These are phyloP conservation scores for Dothideomycetidae sp. DNA, from an alignment of 2,329 filamentous ascomycete species.

Conservation along the genomic window DNA sequence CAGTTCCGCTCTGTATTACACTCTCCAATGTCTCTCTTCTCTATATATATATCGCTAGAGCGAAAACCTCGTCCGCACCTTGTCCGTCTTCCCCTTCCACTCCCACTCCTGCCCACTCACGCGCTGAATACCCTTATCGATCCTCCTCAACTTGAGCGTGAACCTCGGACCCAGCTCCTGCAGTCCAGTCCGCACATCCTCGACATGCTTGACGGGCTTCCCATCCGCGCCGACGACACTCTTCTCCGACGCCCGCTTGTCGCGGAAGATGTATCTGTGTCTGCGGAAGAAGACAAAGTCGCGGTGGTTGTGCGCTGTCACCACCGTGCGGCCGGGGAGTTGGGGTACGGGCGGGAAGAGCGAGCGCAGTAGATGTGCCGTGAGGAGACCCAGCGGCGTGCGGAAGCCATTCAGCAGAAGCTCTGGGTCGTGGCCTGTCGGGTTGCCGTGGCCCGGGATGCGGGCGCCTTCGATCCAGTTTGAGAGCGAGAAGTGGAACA, in stretches of 20 bases:
- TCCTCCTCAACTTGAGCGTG: constrained; percentile 75
- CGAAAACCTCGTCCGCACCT: constrained; percentile 84
- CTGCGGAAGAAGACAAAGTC: constrained; percentile 90
- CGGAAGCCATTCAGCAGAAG: constrained; percentile 88
- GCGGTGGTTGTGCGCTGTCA: constrained; percentile 86
- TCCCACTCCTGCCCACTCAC: constrained; percentile 78
- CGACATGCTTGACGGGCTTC: constrained; percentile 67
- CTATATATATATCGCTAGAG: constrained; percentile 37
- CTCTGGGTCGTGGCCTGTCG: constrained; percentile 82
- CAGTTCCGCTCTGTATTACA: too few relatives aligned
- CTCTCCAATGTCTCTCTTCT: not conserved
- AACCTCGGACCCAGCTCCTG: constrained; percentile 79
- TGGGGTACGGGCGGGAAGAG: constrained; percentile 73
- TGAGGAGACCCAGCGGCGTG: constrained; percentile 77
- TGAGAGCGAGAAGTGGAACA: constrained; percentile 80
- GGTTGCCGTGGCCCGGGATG: constrained; percentile 77
- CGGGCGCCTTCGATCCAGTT: constrained; percentile 85
- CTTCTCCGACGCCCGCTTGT: constrained; percentile 78
- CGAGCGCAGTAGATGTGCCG: constrained; percentile 68
- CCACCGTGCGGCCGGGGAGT: constrained; percentile 71
- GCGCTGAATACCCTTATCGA: constrained; percentile 76
- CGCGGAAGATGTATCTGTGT: constrained; percentile 84
- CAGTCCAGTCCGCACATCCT: constrained; percentile 71
- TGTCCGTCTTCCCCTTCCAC: constrained; percentile 94
- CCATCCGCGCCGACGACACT: constrained; percentile 69